Evolutionary conservation across 441 rosid species (phyloP), one percentile per base, ranked within the genome.

Genomic region (Manihot esculenta): DNA sequence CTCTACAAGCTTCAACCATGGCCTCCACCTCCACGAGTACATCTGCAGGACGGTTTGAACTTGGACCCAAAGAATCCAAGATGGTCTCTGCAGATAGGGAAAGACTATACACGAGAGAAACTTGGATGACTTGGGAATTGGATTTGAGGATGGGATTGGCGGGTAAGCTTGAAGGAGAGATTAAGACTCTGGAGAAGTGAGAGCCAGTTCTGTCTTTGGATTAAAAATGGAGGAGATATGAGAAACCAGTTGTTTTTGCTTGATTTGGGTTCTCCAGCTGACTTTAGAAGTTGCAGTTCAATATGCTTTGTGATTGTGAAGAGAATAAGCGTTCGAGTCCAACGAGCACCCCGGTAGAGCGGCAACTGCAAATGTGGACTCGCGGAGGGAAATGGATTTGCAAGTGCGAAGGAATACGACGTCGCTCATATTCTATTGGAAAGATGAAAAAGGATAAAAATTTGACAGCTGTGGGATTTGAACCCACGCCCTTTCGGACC

Each of bases 401-500:
- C 61, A 56, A 8, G 33, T 0, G 44, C 15, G 4, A 1, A n/a
- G n/a, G 61, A 1, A 30, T 27, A 84, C 59, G 70, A 12, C 35
- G 59, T 35, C 70, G 60, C 51, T n/a, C n/a, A 11, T n/a, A n/a
- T n/a, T n/a, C n/a, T n/a, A n/a, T n/a, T n/a, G n/a, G n/a, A n/a
- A n/a, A n/a, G 2, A 10, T 5, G 14, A 1, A 0, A 49, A 49
- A 49, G 14, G 1, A n/a, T 4, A 49, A 49, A 0, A 4, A n/a
- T 33, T 3, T 87, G 86, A 89, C 91, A 84, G 87, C 91, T 87
- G 93, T 93, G 97, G 98, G 94, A 87, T 89, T 91, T 91, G 97
- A 95, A 93, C 97, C 98, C 97, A 91, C 97, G 95, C 97, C 97
- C 94, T 95, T 89, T 87, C 96, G 97, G 96, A 95, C 96, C 90